These are phyloP conservation scores for Nothophoma quercina DNA, from an alignment of 2,329 filamentous ascomycete genomes.

Conservation along the genomic window DNA sequence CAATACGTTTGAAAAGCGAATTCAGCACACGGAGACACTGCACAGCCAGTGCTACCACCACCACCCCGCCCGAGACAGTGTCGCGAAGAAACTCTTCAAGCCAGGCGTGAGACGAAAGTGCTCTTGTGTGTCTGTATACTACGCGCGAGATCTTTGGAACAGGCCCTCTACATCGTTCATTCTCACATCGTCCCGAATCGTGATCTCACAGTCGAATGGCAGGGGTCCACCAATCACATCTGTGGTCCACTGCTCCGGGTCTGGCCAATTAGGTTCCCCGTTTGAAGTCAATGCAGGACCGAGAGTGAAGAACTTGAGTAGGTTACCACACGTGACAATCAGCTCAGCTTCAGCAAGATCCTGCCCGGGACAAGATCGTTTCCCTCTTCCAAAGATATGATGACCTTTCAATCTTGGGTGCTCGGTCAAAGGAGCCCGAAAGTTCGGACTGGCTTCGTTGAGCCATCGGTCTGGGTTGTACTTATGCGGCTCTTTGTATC, in stretches of 20 bases:
- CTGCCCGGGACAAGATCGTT: slow-evolving; percentile 65
- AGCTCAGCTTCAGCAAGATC: slow-evolving; percentile 19
- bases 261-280: slow-evolving; percentile 2
- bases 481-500: slow-evolving; percentile 65
- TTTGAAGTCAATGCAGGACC: background rate
- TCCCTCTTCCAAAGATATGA: slow-evolving; percentile 67
- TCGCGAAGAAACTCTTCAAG: no score
- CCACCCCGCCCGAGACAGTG: no score
- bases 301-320: slow-evolving; percentile 4
- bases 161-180: background rate
- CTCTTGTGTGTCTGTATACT: no score
- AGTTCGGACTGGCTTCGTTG: slow-evolving; percentile 65
- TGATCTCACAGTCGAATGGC: slow-evolving; percentile 11
- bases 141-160: no score
- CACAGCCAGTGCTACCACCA: no score
- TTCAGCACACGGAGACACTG: no score
- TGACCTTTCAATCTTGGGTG: slow-evolving; percentile 67
- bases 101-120: no score
- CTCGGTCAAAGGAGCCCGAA: slow-evolving; percentile 64
- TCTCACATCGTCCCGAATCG: background rate
- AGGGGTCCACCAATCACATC: slow-evolving; percentile 17
- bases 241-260: slow-evolving; percentile 12
- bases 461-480: slow-evolving; percentile 68
- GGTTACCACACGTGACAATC: slow-evolving; percentile 8
- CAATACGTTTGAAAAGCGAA: no score